A percentile compares a stretch with the other conserved stretches of the same genome.
Conservation (phyloP, 495 filamentous ascomycete species). For the Aspergillus incahuasiensis region DNA sequence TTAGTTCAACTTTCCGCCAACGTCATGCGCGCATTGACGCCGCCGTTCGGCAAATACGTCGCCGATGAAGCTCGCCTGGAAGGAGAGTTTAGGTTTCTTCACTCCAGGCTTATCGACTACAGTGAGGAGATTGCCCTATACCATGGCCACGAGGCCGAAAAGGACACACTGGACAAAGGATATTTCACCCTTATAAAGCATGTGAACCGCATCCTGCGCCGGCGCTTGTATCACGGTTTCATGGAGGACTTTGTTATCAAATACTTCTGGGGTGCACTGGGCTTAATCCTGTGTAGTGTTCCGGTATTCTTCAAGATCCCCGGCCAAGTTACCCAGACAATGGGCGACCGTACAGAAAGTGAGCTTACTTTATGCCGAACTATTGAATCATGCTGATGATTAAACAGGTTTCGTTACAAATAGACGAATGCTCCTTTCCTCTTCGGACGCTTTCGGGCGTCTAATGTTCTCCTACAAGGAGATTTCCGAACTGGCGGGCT, state of each 20-base stretch:
- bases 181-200: conserved; percentile 99
- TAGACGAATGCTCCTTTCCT: conserved; percentile 80
- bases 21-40: conserved; percentile 90
- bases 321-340: conserved; percentile 62
- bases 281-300: conserved; percentile 88
- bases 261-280: conserved; percentile 97
- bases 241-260: conserved; percentile 99
- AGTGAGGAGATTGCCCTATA: conserved; percentile 93
- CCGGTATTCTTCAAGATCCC: conserved; percentile 95
- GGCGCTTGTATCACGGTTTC: conserved; percentile 89
- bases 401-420: conserved; percentile 80
- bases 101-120: conserved; percentile 90
- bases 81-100: conserved; percentile 93
- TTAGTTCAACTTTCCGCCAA: conserved; percentile 89
- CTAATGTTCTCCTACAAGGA: conserved; percentile 99
- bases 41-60: conserved; percentile 97
- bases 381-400: neutral
- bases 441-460: conserved; percentile 92
- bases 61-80: conserved; percentile 93
- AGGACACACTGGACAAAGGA: conserved; percentile 94
- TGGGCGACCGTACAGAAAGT: conserved; percentile 91
- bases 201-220: conserved; percentile 88
- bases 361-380: conserved; percentile 20
- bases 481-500: conserved; percentile 89
- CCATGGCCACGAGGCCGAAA: conserved; percentile 90